Conservation (phyloP, 805 yeast species). For the Wickerhamomyces hampshirensis region DNA sequence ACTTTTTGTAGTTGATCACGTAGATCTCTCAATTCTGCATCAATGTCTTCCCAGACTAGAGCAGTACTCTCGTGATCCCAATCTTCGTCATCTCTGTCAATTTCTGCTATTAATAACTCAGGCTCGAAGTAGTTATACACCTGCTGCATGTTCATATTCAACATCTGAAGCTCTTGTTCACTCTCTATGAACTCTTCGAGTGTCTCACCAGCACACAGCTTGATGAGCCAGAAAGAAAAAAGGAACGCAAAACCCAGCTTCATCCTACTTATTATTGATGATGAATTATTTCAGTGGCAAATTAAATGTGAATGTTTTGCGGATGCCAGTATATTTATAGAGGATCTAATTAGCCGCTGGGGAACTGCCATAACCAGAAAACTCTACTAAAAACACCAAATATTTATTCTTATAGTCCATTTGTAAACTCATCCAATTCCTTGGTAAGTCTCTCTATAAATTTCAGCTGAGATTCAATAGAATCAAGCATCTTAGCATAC, state of each 20-base stretch:
- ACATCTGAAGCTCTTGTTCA: conserved; percentile 11
- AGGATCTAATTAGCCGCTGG: conserved; percentile 14
- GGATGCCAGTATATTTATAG: neutral
- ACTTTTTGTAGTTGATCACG: conserved; percentile 11
- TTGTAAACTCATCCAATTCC: conserved; percentile 17
- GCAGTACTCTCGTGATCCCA: conserved; percentile 5
- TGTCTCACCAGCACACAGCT: neutral
- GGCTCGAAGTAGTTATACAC: conserved; percentile 13
- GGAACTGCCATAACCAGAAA: neutral
- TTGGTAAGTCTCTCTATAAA: conserved; percentile 15
- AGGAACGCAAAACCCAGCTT: neutral
- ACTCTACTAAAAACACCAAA: too few species aligned
- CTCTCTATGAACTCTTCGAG: conserved; percentile 10
- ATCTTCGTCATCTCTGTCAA: conserved; percentile 5
- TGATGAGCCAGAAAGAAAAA: neutral
- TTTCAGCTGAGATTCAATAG: conserved; percentile 13
- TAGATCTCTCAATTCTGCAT: conserved; percentile 9
- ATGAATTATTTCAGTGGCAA: too few species aligned
- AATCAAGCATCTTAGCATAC: conserved; percentile 6
- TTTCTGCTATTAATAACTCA: conserved; percentile 9
- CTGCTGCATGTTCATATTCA: conserved; percentile 11
- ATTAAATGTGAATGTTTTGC: too few species aligned
- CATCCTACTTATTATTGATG: neutral
- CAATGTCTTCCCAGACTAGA: conserved; percentile 12
- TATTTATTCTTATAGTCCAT: too few species aligned